Evolutionary conservation across 495 filamentous ascomycete genomes (phyloP), one percentile per base, ranked within the genome.

Genomic region (Podospora didyma): DNA sequence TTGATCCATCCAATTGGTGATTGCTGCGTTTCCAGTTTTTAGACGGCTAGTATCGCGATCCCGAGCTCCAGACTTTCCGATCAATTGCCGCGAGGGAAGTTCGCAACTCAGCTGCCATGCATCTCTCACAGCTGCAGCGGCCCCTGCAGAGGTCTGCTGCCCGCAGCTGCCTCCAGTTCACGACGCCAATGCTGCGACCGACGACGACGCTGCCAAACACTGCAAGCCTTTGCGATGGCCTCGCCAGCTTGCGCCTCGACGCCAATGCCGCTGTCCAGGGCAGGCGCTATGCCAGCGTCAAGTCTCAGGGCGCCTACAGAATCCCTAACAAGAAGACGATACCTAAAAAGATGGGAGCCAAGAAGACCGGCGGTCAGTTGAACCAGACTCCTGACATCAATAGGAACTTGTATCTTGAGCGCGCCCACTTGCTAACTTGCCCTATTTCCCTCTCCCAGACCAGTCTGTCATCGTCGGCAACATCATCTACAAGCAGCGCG

Each of bases 401-500:
- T n/a, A n/a, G n/a, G n/a, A n/a, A n/a, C n/a, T n/a, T n/a, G n/a
- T n/a, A n/a, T n/a, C n/a, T n/a, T n/a, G 3, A 4, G 22, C 34
- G 53, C 14, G 45, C 49, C 51, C n/a, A 59, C 16, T 3, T 4
- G 50, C 19, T 46, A 23, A 17, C 39, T 34, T 50, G 28, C 37
- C 45, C 24, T 34, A n/a, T 44, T 17, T 28, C 17, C 46, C 2
- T 17, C 14, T 24, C 28, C 26, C 65, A 89, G 87, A 90, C 65
- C 86, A 96, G 72, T 93, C 89, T 68, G 94, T 99, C 12, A 85
- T 92, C 46, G 85, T 90, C 2, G 95, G 95, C 24, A 96, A 94
- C 79, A 97, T 99, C 71, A 92, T 99, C 74, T 99, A 95, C 83
- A 86, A 87, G 60, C 94, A 99, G 73, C 87, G 94, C 55, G 94